Conservation (phyloP, 495 filamentous ascomycete genomes). For the Penicillium egyptiacum region DNA sequence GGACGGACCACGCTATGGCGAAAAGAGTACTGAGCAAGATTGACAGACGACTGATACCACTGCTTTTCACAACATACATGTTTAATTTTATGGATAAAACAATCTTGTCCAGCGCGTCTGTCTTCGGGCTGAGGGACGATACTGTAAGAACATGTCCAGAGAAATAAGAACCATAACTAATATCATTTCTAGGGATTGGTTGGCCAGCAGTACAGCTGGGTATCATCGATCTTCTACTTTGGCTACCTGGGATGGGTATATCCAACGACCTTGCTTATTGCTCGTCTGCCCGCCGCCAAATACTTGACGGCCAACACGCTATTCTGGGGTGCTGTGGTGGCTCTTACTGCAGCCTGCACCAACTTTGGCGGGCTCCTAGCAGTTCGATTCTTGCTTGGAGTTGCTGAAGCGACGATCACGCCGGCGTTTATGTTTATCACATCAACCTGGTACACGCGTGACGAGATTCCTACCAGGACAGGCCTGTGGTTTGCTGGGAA, state of each 20-base stretch:
- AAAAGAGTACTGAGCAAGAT: constrained; percentile 45
- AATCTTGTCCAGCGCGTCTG: constrained; percentile 53
- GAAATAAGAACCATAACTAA: constrained; percentile 17
- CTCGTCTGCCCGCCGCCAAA: constrained; percentile 53
- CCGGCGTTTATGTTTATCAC: constrained; percentile 43
- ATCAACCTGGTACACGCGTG: constrained; percentile 53
- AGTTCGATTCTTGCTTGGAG: constrained; percentile 51
- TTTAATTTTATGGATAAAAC: constrained; percentile 57
- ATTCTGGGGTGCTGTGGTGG: constrained; percentile 58
- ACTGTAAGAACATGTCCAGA: constrained; percentile 24
- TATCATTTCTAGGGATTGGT: constrained; percentile 35
- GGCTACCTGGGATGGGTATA: constrained; percentile 46
- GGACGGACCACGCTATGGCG: constrained; percentile 12
- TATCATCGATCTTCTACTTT: constrained; percentile 61
- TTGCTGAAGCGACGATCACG: constrained; percentile 53
- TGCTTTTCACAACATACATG: constrained; percentile 35
- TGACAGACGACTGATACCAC: constrained; percentile 48
- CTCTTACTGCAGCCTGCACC: constrained; percentile 39
- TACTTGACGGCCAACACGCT: constrained; percentile 57
- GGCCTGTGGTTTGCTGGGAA: constrained; percentile 62
- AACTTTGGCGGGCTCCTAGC: constrained; percentile 38
- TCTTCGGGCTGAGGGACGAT: constrained; percentile 50
- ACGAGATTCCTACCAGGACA: constrained; percentile 60
- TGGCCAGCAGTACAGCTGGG: constrained; percentile 59
- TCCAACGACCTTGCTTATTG: constrained; percentile 52